Base-by-base conservation (phyloP, 2,329 filamentous ascomycete genomes). In the Colletotrichum theobromicola region DNA sequence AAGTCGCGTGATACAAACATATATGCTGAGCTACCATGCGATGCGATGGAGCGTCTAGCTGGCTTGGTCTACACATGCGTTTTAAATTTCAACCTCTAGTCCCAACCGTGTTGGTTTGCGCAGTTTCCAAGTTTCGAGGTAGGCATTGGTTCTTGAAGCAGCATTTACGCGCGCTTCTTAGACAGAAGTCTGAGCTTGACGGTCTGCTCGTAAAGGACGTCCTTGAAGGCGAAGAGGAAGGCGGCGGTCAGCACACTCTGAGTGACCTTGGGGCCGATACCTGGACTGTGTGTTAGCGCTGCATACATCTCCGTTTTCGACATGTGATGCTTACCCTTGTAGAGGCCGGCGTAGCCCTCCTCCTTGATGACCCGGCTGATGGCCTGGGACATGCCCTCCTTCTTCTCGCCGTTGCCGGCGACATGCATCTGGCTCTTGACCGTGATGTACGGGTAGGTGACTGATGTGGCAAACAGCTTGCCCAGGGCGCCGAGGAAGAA, bases 401-500 rank as follows among this genome's bases (percentile, higher is more conserved):
- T 94, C 77, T 92, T 92, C n/a, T 91, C 90, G 76, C 92, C 92
- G 80, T 92, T 92, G 76, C 90, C 92, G 32, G 96, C 95, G 75
- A 99, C 95, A 84, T 99, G 97, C 92, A 98, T 98, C 83, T 95
- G 92, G 85, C 95, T 98, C 92, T 99, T 99, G 80, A 99, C 94
- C 6, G 97, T 99, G 83, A 99, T 98, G 83, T 99, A 99, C 13
- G 97, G 97, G 84, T 99, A 99, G 7, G 97, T 99, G 80, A 98
- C 94, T 75, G 90, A 92, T 4, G 97, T 99, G 28, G 97, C 97
- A 76, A 98, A 93, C 77, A 99, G 89, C 90, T 99, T 99, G 84
- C 97, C 96, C 35, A 98, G 82, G 2, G 97, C 97, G 76, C 97
- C 97, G 4, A 99, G 89, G 81, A 97, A 91, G 84, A 99, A 99